Evolutionary conservation across 768 basidiomycete species (phyloP), one percentile per base, ranked within the genome.

Genomic region (Mycena vulgaris): DNA sequence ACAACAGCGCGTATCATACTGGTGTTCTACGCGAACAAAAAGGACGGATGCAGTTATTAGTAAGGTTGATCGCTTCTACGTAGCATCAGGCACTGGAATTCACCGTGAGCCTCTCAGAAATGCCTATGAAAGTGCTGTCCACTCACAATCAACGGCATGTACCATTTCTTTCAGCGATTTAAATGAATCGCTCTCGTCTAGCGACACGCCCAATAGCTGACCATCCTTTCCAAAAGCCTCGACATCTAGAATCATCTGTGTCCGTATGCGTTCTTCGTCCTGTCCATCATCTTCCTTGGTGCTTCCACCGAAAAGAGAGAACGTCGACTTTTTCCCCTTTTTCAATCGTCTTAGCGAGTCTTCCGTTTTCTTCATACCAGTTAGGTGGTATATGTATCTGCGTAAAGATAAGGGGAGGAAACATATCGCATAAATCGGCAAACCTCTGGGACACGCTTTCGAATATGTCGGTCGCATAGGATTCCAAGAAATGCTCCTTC

Each of bases 351-450:
- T 86, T 28, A 99, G 83, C 14, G 95, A 93, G 77, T 96, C 96
- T 72, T 98, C 96, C 10, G 95, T 95, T 84, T 97, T 97, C 79
- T 91, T 94, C 88, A 97, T 95, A 0, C 90, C 89, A 13, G 90
- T 85, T 27, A 99, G 85, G 76, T 95, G 93, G 64, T 88, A 86
- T 16, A 92, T 89, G 79, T 97, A 98, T 75, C 95, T 95, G 65
- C 31, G 42, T 16, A 16, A 53, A 67, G 35, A 31, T 65, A 25
- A 57, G 55, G 25, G 48, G 5, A 39, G 30, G 33, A 25, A 57
- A 40, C 42, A 68, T 31, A 23, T 17, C 51, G 23, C 8, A 55
- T 66, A 40, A 48, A 49, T 21, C 52, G 37, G 63, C 78, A 66
- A 73, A 92, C 91, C 89, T 89, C 75, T 91, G 90, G 27, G 89